Evolutionary conservation across 148 eudicot genomes (phyloP).

Genomic region (Vaccinium vitisidaea): DNA sequence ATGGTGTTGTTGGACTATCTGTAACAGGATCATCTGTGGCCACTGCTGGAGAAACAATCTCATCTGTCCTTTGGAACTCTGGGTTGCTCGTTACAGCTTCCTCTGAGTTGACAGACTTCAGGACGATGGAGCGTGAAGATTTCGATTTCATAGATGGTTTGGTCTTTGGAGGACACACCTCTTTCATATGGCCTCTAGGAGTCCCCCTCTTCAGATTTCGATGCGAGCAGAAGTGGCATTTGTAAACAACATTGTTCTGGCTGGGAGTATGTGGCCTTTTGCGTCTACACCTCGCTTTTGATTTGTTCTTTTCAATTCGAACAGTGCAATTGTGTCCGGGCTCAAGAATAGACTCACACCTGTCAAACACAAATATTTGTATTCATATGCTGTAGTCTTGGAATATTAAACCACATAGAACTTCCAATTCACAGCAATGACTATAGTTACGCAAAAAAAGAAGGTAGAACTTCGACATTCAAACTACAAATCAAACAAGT

Average conservation of each 20-base stretch:
- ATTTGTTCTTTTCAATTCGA: conserved; percentile 63
- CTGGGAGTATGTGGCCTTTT: conserved; percentile 34
- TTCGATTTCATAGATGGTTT: conserved; percentile 23
- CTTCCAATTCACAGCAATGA: neutral
- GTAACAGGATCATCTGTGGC: conserved; percentile 15
- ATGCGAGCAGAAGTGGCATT: conserved; percentile 72
- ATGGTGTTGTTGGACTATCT: conserved; percentile 36
- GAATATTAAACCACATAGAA: neutral
- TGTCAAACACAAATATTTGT: conserved; percentile 22
- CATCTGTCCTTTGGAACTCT: neutral
- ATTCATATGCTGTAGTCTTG: neutral
- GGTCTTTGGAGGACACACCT: conserved; percentile 48
- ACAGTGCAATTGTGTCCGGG: conserved; percentile 80
- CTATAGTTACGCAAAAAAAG: neutral
- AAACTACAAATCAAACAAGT: neutral
- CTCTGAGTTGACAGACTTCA: neutral
- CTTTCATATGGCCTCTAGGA: conserved; percentile 60
- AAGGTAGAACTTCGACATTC: neutral
- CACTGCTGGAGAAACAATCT: conserved; percentile 25
- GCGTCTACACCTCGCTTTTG: conserved; percentile 29
- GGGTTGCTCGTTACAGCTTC: neutral
- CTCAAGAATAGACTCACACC: conserved; percentile 82
- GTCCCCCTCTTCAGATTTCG: conserved; percentile 74
- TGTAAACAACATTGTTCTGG: conserved; percentile 63
- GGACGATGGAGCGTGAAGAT: neutral